Percentiles rank a stretch among this genome's conserved stretches.
phyloP scores from a whole-genome alignment of 2,329 filamentous ascomycete species.

The Neonectria sp. region DNA sequence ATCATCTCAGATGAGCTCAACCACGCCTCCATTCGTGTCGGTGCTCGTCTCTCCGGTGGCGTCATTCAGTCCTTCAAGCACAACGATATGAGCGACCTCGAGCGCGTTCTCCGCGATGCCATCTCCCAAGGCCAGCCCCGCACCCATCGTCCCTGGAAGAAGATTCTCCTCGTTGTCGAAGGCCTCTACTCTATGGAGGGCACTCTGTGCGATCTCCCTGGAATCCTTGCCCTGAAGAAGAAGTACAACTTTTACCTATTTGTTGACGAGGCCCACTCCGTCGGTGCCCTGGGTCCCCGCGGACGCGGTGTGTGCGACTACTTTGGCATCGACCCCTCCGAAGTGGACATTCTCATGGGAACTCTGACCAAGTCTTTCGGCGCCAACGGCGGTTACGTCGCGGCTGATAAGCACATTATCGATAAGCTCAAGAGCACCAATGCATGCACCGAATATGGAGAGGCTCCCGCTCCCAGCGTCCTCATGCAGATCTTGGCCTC shows the following conservation, averaged over 20 bases:
- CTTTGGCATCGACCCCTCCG: constrained; percentile 88
- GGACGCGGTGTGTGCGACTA: constrained; percentile 98
- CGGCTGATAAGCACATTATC: constrained; percentile 90
- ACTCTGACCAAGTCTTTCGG: constrained; percentile 99
- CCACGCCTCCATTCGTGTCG: constrained; percentile 96
- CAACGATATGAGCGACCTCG: constrained; percentile 93
- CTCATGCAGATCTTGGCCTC: constrained; percentile 92
- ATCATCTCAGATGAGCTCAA: constrained; percentile 98
- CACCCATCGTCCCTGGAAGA: constrained; percentile 99
- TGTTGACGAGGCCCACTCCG: constrained; percentile 95
- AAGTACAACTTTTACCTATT: constrained; percentile 98
- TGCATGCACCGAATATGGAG: constrained; percentile 87
- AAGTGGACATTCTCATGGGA: constrained; percentile 97
- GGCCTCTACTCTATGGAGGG: constrained; percentile 99
- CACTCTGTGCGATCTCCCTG: constrained; percentile 97
- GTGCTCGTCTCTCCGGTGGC: constrained; percentile 92
- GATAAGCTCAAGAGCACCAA: constrained; percentile 92
- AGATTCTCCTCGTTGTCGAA: constrained; percentile 96
- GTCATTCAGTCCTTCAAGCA: constrained; percentile 98
- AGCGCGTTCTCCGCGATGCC: constrained; percentile 87
- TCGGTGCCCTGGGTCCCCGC: constrained; percentile 90
- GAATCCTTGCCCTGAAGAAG: constrained; percentile 87
- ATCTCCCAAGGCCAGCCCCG: constrained; percentile 98
- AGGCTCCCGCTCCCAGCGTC: constrained; percentile 89
- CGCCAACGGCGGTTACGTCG: constrained; percentile 96